Percentiles rank a stretch among this genome's conserved stretches.
Evolutionary conservation across 345 rosid species (phyloP).

Genomic region (Eucalyptus coolabah): DNA sequence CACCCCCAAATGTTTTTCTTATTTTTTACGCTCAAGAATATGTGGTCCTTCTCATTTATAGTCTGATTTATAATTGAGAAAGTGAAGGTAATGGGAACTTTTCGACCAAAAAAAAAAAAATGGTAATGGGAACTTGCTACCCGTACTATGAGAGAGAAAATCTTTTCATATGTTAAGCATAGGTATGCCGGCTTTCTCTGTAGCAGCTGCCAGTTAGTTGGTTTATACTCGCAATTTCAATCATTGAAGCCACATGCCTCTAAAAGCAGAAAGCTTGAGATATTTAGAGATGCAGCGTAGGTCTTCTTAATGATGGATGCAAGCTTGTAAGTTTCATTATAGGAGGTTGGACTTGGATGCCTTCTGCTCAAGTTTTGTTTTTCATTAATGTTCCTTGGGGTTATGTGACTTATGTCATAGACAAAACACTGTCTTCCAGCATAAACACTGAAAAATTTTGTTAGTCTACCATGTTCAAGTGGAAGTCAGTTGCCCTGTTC

Average conservation of each 20-base stretch:
- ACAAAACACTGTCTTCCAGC: neutral
- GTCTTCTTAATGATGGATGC: neutral
- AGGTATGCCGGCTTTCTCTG: neutral
- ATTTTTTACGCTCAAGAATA: neutral
- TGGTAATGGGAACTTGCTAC: neutral
- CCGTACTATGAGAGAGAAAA: neutral
- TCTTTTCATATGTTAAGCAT: neutral
- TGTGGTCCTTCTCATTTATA: neutral
- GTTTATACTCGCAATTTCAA: neutral
- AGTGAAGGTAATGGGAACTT: neutral
- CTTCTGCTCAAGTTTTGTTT: neutral
- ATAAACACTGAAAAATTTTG: neutral
- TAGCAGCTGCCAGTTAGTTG: neutral
- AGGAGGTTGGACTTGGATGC: neutral
- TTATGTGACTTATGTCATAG: neutral
- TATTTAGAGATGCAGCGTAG: neutral
- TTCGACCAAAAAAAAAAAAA: too few relatives aligned
- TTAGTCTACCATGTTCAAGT: neutral
- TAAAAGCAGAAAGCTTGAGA: neutral
- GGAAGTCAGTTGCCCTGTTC: neutral
- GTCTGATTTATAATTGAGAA: neutral
- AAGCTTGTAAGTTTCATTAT: neutral
- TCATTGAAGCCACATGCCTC: neutral
- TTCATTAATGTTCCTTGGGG: neutral
- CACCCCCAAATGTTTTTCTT: too few relatives aligned